These are phyloP conservation scores for Clitocybe nebularis DNA, from an alignment of 1,284 basidiomycete species.

Conservation along the genomic window DNA sequence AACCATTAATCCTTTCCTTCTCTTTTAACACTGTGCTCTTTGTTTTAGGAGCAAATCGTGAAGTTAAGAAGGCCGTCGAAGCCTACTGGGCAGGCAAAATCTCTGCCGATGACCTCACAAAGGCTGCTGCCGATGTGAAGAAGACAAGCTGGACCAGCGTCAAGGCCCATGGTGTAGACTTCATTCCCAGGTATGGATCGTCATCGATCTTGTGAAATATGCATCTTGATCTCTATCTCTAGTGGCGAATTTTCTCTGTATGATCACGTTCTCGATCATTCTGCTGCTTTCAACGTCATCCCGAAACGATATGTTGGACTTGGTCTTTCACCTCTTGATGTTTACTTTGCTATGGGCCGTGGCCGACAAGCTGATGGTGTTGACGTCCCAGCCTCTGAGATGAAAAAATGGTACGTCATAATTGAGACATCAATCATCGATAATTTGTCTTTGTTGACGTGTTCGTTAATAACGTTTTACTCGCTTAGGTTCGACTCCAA, in stretches of 20 bases:
- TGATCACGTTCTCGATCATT: conserved; percentile 98
- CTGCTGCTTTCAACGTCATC: conserved; percentile 94
- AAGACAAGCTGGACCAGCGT: conserved; percentile 89
- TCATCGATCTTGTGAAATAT: conserved; percentile 21
- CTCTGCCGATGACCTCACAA: conserved; percentile 85
- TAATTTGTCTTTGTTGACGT: conserved; percentile 9
- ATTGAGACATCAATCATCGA: conserved; percentile 4
- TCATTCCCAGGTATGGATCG: conserved; percentile 77
- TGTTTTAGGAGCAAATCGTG: conserved; percentile 80
- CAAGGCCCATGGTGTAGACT: conserved; percentile 87
- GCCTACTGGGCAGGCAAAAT: conserved; percentile 97
- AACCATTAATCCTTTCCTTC: neutral
- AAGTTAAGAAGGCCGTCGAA: conserved; percentile 98
- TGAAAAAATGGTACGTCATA: conserved; percentile 90
- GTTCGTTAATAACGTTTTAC: conserved; percentile 7
- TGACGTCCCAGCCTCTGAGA: conserved; percentile 97
- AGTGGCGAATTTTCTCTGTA: conserved; percentile 99
- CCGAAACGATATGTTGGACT: conserved; percentile 92
- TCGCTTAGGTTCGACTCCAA: conserved; percentile 93
- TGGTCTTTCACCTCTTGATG: conserved; percentile 87
- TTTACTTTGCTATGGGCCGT: conserved; percentile 99
- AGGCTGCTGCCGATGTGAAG: conserved; percentile 85
- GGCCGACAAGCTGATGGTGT: conserved; percentile 93
- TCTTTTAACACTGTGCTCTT: neutral
- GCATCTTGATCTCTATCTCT: too few relatives aligned